Conservation (phyloP, 805 yeast genomes). For the Debaryomyces maramus region DNA sequence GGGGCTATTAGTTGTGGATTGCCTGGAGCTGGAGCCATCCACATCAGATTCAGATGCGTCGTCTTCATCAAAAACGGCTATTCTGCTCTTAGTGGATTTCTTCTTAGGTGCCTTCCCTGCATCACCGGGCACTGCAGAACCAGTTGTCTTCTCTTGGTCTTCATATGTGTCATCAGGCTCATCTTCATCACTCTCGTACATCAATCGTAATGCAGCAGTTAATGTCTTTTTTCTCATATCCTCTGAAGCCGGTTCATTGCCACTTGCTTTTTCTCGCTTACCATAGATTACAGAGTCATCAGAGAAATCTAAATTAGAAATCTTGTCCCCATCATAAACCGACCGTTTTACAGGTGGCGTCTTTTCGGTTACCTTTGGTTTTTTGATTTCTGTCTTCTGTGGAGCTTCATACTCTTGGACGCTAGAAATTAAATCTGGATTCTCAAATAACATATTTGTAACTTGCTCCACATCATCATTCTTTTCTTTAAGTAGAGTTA, state of each 20-base stretch:
- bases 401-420: conserved; percentile 18
- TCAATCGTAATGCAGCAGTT: conserved; percentile 56
- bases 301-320: conserved; percentile 27
- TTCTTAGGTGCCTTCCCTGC: not conserved
- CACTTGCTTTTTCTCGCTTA: conserved; percentile 24
- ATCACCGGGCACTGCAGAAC: conserved; percentile 17
- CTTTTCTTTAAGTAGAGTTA: conserved; percentile 48
- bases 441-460: conserved; percentile 61
- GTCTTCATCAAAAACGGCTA: conserved; percentile 14
- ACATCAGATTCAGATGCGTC: not conserved
- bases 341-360: conserved; percentile 15
- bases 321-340: conserved; percentile 29
- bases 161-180: conserved; percentile 77
- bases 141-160: conserved; percentile 49
- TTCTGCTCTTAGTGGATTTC: not conserved
- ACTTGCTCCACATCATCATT: conserved; percentile 55
- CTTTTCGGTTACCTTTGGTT: conserved; percentile 5
- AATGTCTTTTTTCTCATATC: conserved; percentile 59
- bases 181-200: conserved; percentile 78
- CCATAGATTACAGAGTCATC: conserved; percentile 30
- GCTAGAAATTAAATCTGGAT: conserved; percentile 45
- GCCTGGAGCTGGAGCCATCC: not conserved
- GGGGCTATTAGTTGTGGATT: conserved; percentile 2
- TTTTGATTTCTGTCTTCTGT: conserved; percentile 2
- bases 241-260: conserved; percentile 20